These are phyloP conservation scores for Aleurites moluccanus DNA, from an alignment of 441 rosid genomes.

Conservation along the genomic window DNA sequence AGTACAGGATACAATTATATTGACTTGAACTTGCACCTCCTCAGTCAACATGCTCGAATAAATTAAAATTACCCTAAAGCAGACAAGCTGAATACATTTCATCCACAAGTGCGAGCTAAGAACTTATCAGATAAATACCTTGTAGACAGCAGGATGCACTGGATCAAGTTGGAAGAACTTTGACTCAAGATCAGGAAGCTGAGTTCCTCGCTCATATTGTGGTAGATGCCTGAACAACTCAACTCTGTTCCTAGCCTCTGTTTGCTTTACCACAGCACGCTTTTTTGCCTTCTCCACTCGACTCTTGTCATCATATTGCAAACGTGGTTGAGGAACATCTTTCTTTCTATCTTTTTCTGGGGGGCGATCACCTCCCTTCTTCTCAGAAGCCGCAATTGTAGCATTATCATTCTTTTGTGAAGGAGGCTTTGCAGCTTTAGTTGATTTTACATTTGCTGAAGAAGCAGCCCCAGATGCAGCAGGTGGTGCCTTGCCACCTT, in stretches of 20 bases:
- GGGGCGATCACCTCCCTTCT: constrained; percentile 51
- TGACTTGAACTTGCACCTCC: not conserved
- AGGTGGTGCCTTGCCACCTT: constrained; percentile 49
- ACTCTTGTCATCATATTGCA: constrained; percentile 83
- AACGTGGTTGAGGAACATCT: constrained; percentile 89
- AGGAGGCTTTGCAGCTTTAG: constrained; percentile 55
- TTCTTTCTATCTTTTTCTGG: constrained; percentile 76
- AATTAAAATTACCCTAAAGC: not conserved
- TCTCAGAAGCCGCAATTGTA: constrained; percentile 52
- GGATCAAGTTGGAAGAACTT: constrained; percentile 68
- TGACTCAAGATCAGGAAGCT: constrained; percentile 62
- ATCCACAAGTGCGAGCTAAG: constrained; percentile 27
- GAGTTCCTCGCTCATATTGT: constrained; percentile 76
- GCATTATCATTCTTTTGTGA: constrained; percentile 50
- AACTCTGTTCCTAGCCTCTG: constrained; percentile 81
- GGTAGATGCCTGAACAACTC: constrained; percentile 90
- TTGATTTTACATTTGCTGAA: constrained; percentile 42
- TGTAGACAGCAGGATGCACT: constrained; percentile 78
- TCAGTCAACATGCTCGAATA: not conserved
- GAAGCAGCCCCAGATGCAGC: constrained; percentile 34
- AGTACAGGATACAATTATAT: not conserved
- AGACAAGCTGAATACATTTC: not conserved
- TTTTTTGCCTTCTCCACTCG: constrained; percentile 83
- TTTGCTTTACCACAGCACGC: constrained; percentile 71
- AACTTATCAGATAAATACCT: constrained; percentile 40